These are phyloP conservation scores for Ceratocystis cacaofunesta DNA, from an alignment of 2,329 filamentous ascomycete species.

Conservation along the genomic window DNA sequence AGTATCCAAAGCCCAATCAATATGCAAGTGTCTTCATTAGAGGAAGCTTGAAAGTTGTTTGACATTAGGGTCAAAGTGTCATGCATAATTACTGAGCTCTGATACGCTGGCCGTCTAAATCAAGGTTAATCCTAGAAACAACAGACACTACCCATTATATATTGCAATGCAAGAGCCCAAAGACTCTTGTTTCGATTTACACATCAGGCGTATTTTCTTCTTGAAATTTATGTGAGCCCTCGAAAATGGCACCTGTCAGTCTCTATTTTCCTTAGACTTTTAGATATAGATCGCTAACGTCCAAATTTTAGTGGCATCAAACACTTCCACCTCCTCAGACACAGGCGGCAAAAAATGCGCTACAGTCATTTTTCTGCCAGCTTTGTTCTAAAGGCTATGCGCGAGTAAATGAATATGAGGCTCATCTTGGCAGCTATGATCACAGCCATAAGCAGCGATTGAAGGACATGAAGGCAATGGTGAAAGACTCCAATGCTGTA, in stretches of 20 bases:
- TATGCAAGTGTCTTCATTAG: too few species aligned
- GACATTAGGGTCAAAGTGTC: neutral
- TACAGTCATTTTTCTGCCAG: slow-evolving; percentile 69
- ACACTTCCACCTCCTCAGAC: slow-evolving; percentile 45
- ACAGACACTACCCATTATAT: neutral
- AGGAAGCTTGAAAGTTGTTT: too few species aligned
- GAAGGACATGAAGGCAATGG: slow-evolving; percentile 76
- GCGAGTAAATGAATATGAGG: slow-evolving; percentile 91
- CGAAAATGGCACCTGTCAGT: slow-evolving; percentile 11
- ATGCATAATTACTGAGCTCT: neutral
- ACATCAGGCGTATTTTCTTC: neutral
- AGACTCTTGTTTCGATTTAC: neutral
- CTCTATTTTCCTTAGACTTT: neutral
- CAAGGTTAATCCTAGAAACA: neutral
- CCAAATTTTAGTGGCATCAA: slow-evolving; percentile 34
- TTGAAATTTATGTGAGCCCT: neutral
- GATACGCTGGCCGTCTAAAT: slow-evolving; percentile 5
- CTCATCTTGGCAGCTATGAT: slow-evolving; percentile 86
- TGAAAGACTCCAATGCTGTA: slow-evolving; percentile 52
- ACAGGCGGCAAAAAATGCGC: slow-evolving; percentile 54
- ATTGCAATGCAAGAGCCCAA: neutral
- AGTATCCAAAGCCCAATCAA: too few species aligned
- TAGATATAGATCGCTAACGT: neutral
- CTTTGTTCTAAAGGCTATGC: slow-evolving; percentile 90
- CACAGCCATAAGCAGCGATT: slow-evolving; percentile 86